A percentile compares a stretch with the other conserved stretches of the same genome.
phyloP scores from a whole-genome alignment of 2,329 filamentous ascomycete species.

The Diaporthe citrichinensis region DNA sequence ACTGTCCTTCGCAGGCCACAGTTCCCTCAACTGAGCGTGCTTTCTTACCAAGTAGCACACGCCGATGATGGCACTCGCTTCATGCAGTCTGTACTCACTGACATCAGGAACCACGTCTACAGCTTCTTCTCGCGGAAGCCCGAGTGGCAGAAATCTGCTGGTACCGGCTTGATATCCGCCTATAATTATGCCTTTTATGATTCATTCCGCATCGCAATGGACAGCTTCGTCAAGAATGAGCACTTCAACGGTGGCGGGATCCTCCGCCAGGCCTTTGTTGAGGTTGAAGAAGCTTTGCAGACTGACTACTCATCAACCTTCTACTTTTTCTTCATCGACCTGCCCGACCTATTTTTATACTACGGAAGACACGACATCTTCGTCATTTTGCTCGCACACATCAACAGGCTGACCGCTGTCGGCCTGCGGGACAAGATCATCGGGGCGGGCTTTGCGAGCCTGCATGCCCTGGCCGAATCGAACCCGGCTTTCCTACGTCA shows the following conservation, averaged over 20 bases:
- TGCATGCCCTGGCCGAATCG: constrained; percentile 40
- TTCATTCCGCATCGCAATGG: constrained; percentile 42
- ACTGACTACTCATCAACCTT: constrained; percentile 42
- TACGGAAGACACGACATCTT: constrained; percentile 42
- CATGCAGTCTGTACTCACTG: constrained; percentile 41
- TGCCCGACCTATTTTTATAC: constrained; percentile 42
- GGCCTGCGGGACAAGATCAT: constrained; percentile 39
- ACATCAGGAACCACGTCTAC: constrained; percentile 43
- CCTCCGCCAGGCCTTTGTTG: constrained; percentile 42
- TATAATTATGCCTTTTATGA: constrained; percentile 44
- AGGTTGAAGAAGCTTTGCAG: constrained; percentile 43
- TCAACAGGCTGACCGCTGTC: constrained; percentile 42
- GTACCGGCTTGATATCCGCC: constrained; percentile 39
- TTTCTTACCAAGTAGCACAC: constrained; percentile 35
- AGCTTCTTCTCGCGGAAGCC: constrained; percentile 41
- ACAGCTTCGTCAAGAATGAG: constrained; percentile 42
- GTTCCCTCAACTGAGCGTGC: constrained; percentile 20
- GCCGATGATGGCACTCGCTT: constrained; percentile 36
- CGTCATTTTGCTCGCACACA: constrained; percentile 42
- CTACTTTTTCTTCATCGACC: constrained; percentile 43
- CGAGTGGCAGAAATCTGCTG: constrained; percentile 39
- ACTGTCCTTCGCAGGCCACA: not conserved
- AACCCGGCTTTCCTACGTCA: constrained; percentile 39
- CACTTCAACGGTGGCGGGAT: constrained; percentile 41
- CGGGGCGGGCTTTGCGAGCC: constrained; percentile 40